A percentile compares a stretch with the other conserved stretches of the same genome.
phyloP scores from a whole-genome alignment of 208 protist species.

The Trichomonas vaginalis region DNA sequence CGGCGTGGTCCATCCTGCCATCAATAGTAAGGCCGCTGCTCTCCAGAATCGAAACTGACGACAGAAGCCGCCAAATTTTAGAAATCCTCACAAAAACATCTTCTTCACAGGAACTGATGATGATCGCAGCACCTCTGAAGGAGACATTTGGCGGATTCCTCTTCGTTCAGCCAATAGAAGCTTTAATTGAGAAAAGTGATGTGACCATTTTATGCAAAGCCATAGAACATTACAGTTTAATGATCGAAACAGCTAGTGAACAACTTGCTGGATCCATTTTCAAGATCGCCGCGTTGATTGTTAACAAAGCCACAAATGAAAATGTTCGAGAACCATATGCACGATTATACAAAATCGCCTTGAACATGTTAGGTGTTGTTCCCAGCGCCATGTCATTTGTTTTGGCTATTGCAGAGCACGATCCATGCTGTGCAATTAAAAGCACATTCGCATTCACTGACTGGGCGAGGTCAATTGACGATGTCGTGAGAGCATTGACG shows the following conservation, averaged over 20 bases:
- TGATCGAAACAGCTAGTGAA: neutral
- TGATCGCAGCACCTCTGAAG: neutral
- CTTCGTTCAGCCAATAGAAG: neutral
- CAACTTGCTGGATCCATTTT: neutral
- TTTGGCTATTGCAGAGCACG: neutral
- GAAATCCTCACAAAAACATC: neutral
- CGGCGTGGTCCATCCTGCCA: neutral
- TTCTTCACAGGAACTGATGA: neutral
- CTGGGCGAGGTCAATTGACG: neutral
- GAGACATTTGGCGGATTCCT: neutral
- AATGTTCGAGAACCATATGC: neutral
- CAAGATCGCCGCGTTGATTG: neutral
- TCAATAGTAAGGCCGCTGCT: neutral
- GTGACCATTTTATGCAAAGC: neutral
- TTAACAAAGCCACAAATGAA: neutral
- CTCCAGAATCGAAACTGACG: neutral
- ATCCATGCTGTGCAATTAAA: neutral
- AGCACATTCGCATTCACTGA: neutral
- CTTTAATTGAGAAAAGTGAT: neutral
- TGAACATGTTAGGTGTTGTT: neutral
- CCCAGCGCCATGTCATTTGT: neutral
- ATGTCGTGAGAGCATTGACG: neutral
- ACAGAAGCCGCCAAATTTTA: neutral
- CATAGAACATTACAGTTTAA: neutral
- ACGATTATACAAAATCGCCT: neutral